These are phyloP conservation scores for Wickerhamiella kurtzmanii DNA, from an alignment of 805 yeast genomes.

Conservation along the genomic window DNA sequence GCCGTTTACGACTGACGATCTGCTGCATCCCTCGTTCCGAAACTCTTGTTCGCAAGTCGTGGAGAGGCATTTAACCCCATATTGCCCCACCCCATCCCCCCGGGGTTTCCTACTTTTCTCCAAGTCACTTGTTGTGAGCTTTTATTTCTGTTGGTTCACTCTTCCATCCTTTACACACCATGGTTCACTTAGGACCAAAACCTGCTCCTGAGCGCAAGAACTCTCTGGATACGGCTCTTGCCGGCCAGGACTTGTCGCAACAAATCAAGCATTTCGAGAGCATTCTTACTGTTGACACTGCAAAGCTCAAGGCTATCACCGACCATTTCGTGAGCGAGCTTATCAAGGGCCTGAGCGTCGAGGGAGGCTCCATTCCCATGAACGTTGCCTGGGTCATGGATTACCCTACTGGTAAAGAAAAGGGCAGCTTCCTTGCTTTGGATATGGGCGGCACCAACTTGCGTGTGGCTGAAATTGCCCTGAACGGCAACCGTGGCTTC, in stretches of 20 bases:
- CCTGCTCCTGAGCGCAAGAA: constrained; percentile 70
- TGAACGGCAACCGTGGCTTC: constrained; percentile 73
- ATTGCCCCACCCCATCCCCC: not conserved
- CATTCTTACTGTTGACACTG: constrained; percentile 48
- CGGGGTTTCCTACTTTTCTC: not conserved
- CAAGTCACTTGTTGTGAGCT: too few species aligned
- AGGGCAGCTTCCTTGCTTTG: constrained; percentile 80
- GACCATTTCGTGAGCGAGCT: constrained; percentile 68
- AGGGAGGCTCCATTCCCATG: constrained; percentile 89
- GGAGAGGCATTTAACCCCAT: not conserved
- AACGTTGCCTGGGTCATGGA: constrained; percentile 94
- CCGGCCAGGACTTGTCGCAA: constrained; percentile 47
- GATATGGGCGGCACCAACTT: constrained; percentile 97
- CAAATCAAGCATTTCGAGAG: constrained; percentile 47
- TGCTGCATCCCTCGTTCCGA: not conserved
- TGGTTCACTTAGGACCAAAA: constrained; percentile 80
- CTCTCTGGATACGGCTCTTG: constrained; percentile 39
- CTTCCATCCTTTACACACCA: constrained; percentile 24
- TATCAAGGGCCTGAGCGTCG: constrained; percentile 50
- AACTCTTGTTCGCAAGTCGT: too few species aligned
- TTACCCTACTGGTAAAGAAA: constrained; percentile 82
- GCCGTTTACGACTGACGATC: not conserved
- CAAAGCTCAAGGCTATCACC: constrained; percentile 50
- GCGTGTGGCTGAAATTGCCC: constrained; percentile 76
- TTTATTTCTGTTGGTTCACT: too few species aligned